A percentile compares a stretch with the other conserved stretches of the same genome.
Evolutionary conservation across 176 grass and related monocot genomes (phyloP).

Genomic region (Alloteropsis semialata): DNA sequence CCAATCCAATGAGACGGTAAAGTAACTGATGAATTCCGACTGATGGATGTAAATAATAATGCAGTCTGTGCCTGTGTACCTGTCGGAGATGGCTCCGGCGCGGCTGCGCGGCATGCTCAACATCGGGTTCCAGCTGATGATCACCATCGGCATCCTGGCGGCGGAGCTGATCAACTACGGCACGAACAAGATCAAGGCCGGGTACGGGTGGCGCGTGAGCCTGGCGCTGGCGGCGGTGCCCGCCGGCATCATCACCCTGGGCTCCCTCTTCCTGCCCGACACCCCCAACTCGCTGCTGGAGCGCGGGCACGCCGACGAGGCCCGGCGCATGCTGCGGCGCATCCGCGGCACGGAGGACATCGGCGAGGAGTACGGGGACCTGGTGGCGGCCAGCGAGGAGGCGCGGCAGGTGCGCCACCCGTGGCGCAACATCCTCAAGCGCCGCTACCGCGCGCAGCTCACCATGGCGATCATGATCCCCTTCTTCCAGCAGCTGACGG

Average conservation of each 20-base stretch:
- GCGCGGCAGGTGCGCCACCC: slow-evolving; percentile 46
- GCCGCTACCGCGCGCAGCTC: slow-evolving; percentile 58
- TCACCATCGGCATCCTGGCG: slow-evolving; percentile 86
- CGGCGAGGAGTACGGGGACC: slow-evolving; percentile 56
- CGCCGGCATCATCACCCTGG: slow-evolving; percentile 76
- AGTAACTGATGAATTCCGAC: too few species aligned
- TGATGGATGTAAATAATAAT: too few species aligned
- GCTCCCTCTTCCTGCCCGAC: slow-evolving; percentile 88
- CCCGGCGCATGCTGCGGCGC: slow-evolving; percentile 36
- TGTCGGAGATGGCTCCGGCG: slow-evolving; percentile 97
- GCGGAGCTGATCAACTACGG: slow-evolving; percentile 93
- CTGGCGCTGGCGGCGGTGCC: slow-evolving; percentile 84
- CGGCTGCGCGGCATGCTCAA: slow-evolving; percentile 89
- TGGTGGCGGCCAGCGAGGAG: slow-evolving; percentile 54
- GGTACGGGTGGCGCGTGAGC: slow-evolving; percentile 87
- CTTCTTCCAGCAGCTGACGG: slow-evolving; percentile 73
- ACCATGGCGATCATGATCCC: slow-evolving; percentile 60
- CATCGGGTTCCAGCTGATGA: slow-evolving; percentile 98
- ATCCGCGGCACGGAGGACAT: slow-evolving; percentile 53
- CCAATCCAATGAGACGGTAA: too few species aligned
- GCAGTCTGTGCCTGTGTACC: slow-evolving; percentile 93
- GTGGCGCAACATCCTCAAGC: slow-evolving; percentile 48
- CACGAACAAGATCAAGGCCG: slow-evolving; percentile 73
- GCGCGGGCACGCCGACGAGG: slow-evolving; percentile 60
- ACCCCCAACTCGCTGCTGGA: slow-evolving; percentile 97